Percentiles rank a stretch among this genome's conserved stretches.
Evolutionary conservation across 164 flowering plant genomes (phyloP).

Genomic region (Brasenia schreberi): DNA sequence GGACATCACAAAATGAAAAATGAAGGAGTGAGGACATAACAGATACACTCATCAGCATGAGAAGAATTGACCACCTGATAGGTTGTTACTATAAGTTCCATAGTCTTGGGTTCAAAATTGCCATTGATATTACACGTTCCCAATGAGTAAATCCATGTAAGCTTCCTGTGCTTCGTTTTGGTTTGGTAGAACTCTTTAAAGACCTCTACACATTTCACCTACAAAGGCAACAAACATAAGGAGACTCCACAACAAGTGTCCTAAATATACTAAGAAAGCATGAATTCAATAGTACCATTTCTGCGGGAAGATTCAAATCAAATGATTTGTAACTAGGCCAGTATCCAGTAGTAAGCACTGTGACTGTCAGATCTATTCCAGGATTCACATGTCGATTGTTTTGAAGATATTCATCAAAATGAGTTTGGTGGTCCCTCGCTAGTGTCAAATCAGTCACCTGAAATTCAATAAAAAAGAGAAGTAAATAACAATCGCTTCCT

Average conservation of each 20-base stretch:
- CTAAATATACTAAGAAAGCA: no score
- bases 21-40: neutral
- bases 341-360: slow-evolving; percentile 84
- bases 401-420: slow-evolving; percentile 78
- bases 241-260: no score
- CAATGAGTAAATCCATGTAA: slow-evolving; percentile 89
- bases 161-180: slow-evolving; percentile 79
- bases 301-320: slow-evolving; percentile 77
- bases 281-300: slow-evolving; percentile 86
- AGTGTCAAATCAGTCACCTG: slow-evolving; percentile 44
- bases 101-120: slow-evolving; percentile 64
- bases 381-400: slow-evolving; percentile 62
- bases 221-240: no score
- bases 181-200: slow-evolving; percentile 75
- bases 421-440: slow-evolving; percentile 68
- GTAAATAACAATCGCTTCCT: no score
- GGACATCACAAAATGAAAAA: slow-evolving; percentile 2
- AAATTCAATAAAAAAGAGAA: no score
- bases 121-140: slow-evolving; percentile 80
- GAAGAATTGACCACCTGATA: slow-evolving; percentile 45
- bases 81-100: slow-evolving; percentile 77
- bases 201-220: slow-evolving; percentile 66
- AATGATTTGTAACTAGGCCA: slow-evolving; percentile 95
- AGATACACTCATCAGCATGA: neutral
- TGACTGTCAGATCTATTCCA: slow-evolving; percentile 85